These are phyloP conservation scores for Thymus mandschuricus DNA, from an alignment of 257 asterid species.

Conservation along the genomic window DNA sequence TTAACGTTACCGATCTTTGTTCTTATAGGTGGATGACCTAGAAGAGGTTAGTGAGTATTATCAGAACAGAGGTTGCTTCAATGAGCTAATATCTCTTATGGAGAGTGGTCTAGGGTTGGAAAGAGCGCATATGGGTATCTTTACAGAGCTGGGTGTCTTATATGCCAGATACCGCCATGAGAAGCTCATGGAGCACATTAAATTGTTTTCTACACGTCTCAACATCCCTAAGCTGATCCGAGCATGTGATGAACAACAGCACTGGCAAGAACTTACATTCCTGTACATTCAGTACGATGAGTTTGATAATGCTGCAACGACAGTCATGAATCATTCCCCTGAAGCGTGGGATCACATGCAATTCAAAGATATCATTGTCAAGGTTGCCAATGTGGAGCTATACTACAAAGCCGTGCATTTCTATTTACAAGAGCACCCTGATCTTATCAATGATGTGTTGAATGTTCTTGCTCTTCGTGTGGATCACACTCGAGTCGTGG, in stretches of 20 bases:
- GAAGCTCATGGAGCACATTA: slow-evolving; percentile 99
- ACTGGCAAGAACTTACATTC: slow-evolving; percentile 96
- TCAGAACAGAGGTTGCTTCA: slow-evolving; percentile 98
- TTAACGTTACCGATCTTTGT: slow-evolving; percentile 14
- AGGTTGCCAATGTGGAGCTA: slow-evolving; percentile 98
- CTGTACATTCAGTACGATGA: slow-evolving; percentile 93
- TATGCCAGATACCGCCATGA: slow-evolving; percentile 98
- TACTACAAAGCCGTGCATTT: slow-evolving; percentile 99
- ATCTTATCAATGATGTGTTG: slow-evolving; percentile 83
- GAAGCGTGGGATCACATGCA: slow-evolving; percentile 99
- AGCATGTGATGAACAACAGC: slow-evolving; percentile 99
- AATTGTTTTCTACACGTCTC: slow-evolving; percentile 94
- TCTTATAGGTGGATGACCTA: slow-evolving; percentile 91
- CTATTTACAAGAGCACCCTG: slow-evolving; percentile 98
- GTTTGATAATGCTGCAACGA: slow-evolving; percentile 98
- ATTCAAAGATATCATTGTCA: slow-evolving; percentile 92
- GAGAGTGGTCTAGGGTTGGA: slow-evolving; percentile 99
- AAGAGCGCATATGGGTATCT: slow-evolving; percentile 99
- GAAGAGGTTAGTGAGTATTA: slow-evolving; percentile 98
- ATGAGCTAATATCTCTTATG: slow-evolving; percentile 96
- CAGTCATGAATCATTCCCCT: slow-evolving; percentile 99
- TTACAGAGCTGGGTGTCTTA: slow-evolving; percentile 95
- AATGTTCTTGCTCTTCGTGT: slow-evolving; percentile 95
- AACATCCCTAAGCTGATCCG: slow-evolving; percentile 98
- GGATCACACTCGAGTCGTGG: slow-evolving; percentile 94